These are phyloP conservation scores for Fusarium nanum DNA, from an alignment of 2,329 filamentous ascomycete species.

Conservation along the genomic window DNA sequence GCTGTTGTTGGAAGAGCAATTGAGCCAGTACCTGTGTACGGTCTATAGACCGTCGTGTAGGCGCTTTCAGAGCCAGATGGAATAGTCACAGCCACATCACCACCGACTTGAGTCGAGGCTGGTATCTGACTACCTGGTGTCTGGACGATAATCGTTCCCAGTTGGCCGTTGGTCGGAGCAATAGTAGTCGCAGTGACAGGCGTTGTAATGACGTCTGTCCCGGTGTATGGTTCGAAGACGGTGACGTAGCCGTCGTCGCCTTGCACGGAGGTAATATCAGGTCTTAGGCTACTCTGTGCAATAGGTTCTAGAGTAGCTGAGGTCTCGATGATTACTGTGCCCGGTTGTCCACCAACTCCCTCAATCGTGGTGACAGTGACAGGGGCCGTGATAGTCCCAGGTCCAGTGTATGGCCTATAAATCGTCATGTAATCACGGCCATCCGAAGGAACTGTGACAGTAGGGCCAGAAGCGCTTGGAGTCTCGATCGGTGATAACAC, in stretches of 20 bases:
- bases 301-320: slow-evolving; percentile 6
- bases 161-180: background rate
- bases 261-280: slow-evolving; percentile 1
- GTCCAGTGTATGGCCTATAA: slow-evolving; percentile 29
- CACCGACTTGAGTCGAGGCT: background rate
- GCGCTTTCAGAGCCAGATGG: background rate
- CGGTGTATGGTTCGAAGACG: slow-evolving; percentile 21
- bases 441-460: slow-evolving; percentile 18
- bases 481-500: background rate
- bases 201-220: slow-evolving; percentile 6
- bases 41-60: background rate
- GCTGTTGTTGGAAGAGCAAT: background rate
- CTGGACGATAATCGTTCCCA: slow-evolving; percentile 19
- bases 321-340: slow-evolving; percentile 34
- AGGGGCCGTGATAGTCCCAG: slow-evolving; percentile 25
- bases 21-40: background rate
- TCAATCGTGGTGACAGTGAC: slow-evolving; percentile 28
- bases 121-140: background rate
- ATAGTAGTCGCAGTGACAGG: slow-evolving; percentile 20
- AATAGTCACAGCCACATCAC: background rate
- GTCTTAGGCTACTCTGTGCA: background rate
- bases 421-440: slow-evolving; percentile 24
- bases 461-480: slow-evolving; percentile 2
- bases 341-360: slow-evolving; percentile 11
- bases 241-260: slow-evolving; percentile 26